Conservation (phyloP, 2,329 filamentous ascomycete genomes). For the Camillea tinctor region DNA sequence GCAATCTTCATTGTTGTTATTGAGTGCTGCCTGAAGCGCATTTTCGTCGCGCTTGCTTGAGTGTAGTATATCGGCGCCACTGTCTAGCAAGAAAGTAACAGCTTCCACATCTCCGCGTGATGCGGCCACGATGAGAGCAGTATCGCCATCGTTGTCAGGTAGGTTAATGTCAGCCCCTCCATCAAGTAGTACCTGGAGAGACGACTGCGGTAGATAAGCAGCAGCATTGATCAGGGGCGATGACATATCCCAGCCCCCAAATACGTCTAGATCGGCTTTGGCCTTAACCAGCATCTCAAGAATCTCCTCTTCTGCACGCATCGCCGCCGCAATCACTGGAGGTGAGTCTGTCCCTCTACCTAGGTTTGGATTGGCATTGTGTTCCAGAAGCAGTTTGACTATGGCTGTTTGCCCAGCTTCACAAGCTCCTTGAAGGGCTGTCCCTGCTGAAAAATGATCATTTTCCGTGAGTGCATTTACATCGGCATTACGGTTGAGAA, state of each 20-base stretch:
- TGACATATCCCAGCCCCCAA: constrained; percentile 33
- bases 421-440: constrained; percentile 40
- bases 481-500: constrained; percentile 36
- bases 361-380: constrained; percentile 37
- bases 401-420: constrained; percentile 36
- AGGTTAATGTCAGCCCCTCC: constrained; percentile 39
- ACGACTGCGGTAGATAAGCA: constrained; percentile 31
- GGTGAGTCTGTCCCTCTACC: constrained; percentile 34
- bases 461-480: constrained; percentile 33
- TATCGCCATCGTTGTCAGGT: constrained; percentile 35
- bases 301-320: constrained; percentile 35
- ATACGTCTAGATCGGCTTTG: constrained; percentile 36
- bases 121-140: constrained; percentile 39
- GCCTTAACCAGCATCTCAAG: constrained; percentile 35
- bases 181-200: constrained; percentile 33
- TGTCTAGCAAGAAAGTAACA: constrained; percentile 34
- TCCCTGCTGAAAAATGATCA: constrained; percentile 32
- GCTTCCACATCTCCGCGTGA: constrained; percentile 32
- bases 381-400: constrained; percentile 37
- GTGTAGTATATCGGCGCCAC: constrained; percentile 37
- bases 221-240: constrained; percentile 40
- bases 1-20: constrained; percentile 25
- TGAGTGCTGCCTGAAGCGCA: constrained; percentile 31
- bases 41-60: constrained; percentile 30
- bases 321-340: constrained; percentile 39